Conservation (phyloP, 2,329 filamentous ascomycete genomes). For the Aspergillus tubingensis region DNA sequence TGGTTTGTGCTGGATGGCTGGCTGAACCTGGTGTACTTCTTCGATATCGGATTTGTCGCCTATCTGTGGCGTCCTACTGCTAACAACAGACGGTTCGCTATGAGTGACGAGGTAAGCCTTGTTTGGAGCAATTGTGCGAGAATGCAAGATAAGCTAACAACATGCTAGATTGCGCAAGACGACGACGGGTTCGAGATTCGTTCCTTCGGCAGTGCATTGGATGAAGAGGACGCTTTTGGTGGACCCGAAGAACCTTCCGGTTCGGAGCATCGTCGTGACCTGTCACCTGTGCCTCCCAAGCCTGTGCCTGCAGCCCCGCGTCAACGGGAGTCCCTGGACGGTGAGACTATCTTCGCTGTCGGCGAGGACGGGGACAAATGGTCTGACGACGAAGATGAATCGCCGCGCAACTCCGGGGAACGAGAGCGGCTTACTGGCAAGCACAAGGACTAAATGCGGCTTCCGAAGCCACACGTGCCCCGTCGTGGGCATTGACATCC, state of each 20-base stretch:
- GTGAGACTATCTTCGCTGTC: constrained; percentile 94
- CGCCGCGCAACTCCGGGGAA: constrained; percentile 52
- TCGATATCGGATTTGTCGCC: constrained; percentile 87
- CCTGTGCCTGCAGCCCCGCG: constrained; percentile 53
- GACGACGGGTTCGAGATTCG: constrained; percentile 98
- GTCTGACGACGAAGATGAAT: constrained; percentile 68
- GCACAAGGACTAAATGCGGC: constrained; percentile 35
- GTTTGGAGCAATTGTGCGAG: background rate
- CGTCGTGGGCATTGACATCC: background rate
- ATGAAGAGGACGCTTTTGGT: constrained; percentile 59
- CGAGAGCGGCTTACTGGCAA: constrained; percentile 54
- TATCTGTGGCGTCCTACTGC: constrained; percentile 96
- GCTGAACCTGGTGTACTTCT: constrained; percentile 94
- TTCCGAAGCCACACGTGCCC: background rate
- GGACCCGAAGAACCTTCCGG: constrained; percentile 37
- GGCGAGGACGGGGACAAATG: constrained; percentile 84
- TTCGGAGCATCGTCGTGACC: constrained; percentile 35
- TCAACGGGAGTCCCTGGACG: constrained; percentile 68
- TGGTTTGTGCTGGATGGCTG: constrained; percentile 98
- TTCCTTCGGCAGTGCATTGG: constrained; percentile 76
- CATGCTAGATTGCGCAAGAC: constrained; percentile 78
- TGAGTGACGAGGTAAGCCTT: constrained; percentile 80
- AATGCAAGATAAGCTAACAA: constrained; percentile 28
- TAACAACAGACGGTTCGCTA: constrained; percentile 95
- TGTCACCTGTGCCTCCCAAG: constrained; percentile 50